phyloP scores from a whole-genome alignment of 2,329 filamentous ascomycete species.

The Sclerotinia subarctica region DNA sequence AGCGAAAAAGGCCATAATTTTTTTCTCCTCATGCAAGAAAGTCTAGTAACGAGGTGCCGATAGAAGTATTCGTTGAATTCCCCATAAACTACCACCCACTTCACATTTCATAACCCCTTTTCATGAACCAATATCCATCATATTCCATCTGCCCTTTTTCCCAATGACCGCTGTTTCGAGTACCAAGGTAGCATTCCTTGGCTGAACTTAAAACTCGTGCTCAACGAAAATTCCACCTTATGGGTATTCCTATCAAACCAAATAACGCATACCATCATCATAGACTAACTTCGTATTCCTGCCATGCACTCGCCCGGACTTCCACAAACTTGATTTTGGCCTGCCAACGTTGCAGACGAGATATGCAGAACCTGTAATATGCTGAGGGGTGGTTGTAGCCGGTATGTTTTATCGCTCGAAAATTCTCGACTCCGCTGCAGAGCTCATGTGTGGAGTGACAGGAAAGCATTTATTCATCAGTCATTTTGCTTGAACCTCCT shows the following conservation, averaged over 20 bases:
- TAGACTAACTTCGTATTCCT: conserved; percentile 33
- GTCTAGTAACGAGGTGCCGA: conserved; percentile 37
- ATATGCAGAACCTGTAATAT: conserved; percentile 35
- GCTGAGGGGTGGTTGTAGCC: conserved; percentile 31
- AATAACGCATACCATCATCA: conserved; percentile 38
- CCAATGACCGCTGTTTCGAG: conserved; percentile 27
- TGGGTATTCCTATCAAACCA: conserved; percentile 38
- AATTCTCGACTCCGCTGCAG: conserved; percentile 31
- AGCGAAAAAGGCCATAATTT: conserved; percentile 36
- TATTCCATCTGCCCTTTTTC: conserved; percentile 28
- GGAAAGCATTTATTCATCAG: conserved; percentile 39
- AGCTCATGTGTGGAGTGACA: conserved; percentile 35
- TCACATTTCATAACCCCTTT: conserved; percentile 21
- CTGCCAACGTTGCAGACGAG: conserved; percentile 32
- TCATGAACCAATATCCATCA: conserved; percentile 28
- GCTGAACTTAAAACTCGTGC: conserved; percentile 31
- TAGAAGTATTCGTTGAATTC: conserved; percentile 29
- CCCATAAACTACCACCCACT: conserved; percentile 11
- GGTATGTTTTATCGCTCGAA: conserved; percentile 33
- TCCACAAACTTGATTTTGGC: conserved; percentile 34
- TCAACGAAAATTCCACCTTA: conserved; percentile 34
- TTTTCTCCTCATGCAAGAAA: conserved; percentile 36
- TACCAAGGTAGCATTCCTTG: conserved; percentile 30
- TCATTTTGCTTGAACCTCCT: conserved; percentile 28
- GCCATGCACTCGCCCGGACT: conserved; percentile 34